phyloP scores from a whole-genome alignment of 78 protist genomes.

The Trichosphaerium sp. region DNA sequence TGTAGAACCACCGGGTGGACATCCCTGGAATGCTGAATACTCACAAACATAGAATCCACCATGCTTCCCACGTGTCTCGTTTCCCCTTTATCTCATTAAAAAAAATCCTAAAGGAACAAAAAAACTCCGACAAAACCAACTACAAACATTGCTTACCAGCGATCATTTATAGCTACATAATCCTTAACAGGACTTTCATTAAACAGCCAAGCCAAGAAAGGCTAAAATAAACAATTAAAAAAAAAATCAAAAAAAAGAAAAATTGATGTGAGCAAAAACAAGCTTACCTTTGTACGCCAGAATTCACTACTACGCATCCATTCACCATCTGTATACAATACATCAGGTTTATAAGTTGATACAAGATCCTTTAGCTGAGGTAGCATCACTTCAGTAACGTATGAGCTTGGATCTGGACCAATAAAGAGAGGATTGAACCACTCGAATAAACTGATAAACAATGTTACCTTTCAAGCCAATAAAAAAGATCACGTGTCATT shows the following conservation, averaged over 20 bases:
- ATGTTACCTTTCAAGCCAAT: no score
- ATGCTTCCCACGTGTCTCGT: no score
- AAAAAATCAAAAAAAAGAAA: not conserved
- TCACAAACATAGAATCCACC: slow-evolving; percentile 38
- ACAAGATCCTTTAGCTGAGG: slow-evolving; percentile 30
- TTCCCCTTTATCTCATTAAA: no score
- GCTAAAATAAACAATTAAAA: slow-evolving; percentile 2
- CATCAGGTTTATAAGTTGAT: slow-evolving; percentile 21
- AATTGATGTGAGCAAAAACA: not conserved
- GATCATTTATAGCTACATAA: slow-evolving; percentile 27
- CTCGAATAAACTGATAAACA: not conserved
- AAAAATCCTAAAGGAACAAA: no score
- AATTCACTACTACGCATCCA: slow-evolving; percentile 40
- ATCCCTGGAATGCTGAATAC: slow-evolving; percentile 3
- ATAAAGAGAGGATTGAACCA: slow-evolving; percentile 40
- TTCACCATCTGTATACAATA: slow-evolving; percentile 44
- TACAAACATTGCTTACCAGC: slow-evolving; percentile 26
- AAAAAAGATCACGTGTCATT: not conserved
- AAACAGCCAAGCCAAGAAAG: slow-evolving; percentile 36
- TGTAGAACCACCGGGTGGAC: not conserved
- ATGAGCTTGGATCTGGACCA: slow-evolving; percentile 2
- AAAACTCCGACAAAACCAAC: no score
- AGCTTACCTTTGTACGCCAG: no score
- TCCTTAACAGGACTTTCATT: slow-evolving; percentile 18
- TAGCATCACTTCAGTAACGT: slow-evolving; percentile 9